A percentile compares a stretch with the other conserved stretches of the same genome.
Evolutionary conservation across 1,284 basidiomycete species (phyloP).

Genomic region (Heterobasidion irregulare): DNA sequence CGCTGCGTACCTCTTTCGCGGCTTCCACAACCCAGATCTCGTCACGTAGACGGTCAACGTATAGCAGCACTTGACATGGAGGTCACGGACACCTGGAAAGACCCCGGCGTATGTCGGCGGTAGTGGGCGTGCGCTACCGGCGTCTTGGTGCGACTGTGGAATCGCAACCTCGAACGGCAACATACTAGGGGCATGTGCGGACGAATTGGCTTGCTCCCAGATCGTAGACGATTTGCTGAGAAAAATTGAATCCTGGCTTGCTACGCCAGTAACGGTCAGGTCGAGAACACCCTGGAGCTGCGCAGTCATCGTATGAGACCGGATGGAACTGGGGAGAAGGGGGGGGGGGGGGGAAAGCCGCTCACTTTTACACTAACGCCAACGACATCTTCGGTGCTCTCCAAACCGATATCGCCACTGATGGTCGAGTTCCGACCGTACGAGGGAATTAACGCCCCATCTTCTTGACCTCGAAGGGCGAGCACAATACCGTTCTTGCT

Average conservation of each 20-base stretch:
- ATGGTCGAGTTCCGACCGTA: conserved; percentile 15
- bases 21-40: neutral
- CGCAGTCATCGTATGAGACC: neutral
- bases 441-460: conserved; percentile 11
- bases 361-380: conserved; percentile 16
- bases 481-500: conserved; percentile 13
- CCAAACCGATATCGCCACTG: conserved; percentile 14
- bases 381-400: conserved; percentile 6
- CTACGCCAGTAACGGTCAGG: conserved; percentile 30
- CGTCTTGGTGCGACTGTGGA: conserved; percentile 35
- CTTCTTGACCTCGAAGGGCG: conserved; percentile 16
- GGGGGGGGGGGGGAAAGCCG: too few species aligned
- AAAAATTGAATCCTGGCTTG: conserved; percentile 24
- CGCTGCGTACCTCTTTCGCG: conserved; percentile 8
- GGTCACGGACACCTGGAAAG: conserved; percentile 25
- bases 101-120: conserved; percentile 43
- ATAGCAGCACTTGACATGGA: conserved; percentile 23
- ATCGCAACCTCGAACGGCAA: conserved; percentile 41
- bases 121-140: conserved; percentile 23
- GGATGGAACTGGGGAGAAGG: neutral
- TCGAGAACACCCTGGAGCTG: conserved; percentile 48
- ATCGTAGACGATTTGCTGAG: conserved; percentile 26
- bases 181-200: conserved; percentile 30
- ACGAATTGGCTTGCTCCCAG: conserved; percentile 28
- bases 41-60: conserved; percentile 28